These are phyloP conservation scores for Periglandula ipomoeae DNA, from an alignment of 2,329 filamentous ascomycete genomes.

Conservation along the genomic window DNA sequence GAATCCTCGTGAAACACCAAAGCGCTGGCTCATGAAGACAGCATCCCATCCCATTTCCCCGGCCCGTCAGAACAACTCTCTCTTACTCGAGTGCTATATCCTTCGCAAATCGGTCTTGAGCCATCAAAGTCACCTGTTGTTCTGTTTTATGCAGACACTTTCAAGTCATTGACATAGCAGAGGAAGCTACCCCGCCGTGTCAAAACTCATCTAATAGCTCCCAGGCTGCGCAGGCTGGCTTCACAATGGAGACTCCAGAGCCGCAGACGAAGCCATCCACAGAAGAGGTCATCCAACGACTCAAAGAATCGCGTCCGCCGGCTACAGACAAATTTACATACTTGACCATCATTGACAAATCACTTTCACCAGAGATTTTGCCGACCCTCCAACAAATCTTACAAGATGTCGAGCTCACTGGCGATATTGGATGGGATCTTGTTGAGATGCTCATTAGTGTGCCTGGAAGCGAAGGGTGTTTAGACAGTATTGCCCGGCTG, in stretches of 20 bases:
- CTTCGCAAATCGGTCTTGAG: neutral
- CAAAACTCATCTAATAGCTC: neutral
- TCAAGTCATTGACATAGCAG: too few species aligned
- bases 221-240: neutral
- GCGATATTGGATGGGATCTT: slow-evolving; percentile 76
- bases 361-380: slow-evolving; percentile 57
- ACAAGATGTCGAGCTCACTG: slow-evolving; percentile 58
- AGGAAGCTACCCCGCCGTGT: neutral
- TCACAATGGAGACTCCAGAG: slow-evolving; percentile 4
- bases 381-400: slow-evolving; percentile 60
- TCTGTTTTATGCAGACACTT: too few species aligned
- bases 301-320: slow-evolving; percentile 40
- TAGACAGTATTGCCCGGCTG: slow-evolving; percentile 64
- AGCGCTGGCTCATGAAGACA: neutral
- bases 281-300: slow-evolving; percentile 33
- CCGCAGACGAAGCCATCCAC: slow-evolving; percentile 21
- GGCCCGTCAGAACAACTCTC: neutral
- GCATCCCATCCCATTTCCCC: neutral
- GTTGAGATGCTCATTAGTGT: slow-evolving; percentile 65
- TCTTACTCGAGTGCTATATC: neutral
- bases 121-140: too few species aligned
- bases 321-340: slow-evolving; percentile 64
- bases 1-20: neutral
- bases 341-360: slow-evolving; percentile 68
- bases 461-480: slow-evolving; percentile 58